Evolutionary conservation across 352 stramenopile species (phyloP), one percentile per base, ranked within the genome.

Genomic region (Elongisporangium undulatum): DNA sequence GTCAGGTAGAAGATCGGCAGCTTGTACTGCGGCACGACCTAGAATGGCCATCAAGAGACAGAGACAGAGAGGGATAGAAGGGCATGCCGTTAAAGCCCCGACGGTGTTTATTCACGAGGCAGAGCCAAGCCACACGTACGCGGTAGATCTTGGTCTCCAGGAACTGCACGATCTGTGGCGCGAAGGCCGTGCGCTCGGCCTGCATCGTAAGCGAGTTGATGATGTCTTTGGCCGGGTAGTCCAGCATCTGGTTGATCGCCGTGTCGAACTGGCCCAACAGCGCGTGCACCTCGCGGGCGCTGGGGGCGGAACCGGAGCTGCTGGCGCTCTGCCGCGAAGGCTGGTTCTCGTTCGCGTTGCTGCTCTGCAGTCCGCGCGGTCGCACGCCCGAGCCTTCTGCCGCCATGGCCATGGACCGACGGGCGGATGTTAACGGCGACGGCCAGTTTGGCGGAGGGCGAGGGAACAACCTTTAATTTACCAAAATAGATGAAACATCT

Each of bases 1-100:
- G 86, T 95, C 20, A 96, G 66, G 67, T 96, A 96, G 61, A 95
- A 92, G 58, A 95, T 93, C 21, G 88, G 83, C n/a, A 96, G 69
- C 67, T 94, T 94, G 72, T 82, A 94, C 49, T 91, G 84, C 3
- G 86, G 77, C 13, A 77, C 71, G 1, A 85, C 85, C 80, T 92
- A 58, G 24, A 26, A 16, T 49, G 15, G 45, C 45, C 16, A 51
- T 45, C 12, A 68, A 56, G 19, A 64, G 38, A 62, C 55, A 62
- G 16, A 39, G 64, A 65, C 19, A 49, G 39, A 53, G 2, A 68
- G 53, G 4, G 69, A 58, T 34, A 72, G 59, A 55, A 21, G 34
- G n/a, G 10, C 34, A 10, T 45, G 34, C 7, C 34, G 34, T 45
- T 45, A 45, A 45, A 45, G 9, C 34, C 34, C 34, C 34, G n/a